Base-by-base conservation (phyloP, 305 asterid genomes). In the Rubia balearica region DNA sequence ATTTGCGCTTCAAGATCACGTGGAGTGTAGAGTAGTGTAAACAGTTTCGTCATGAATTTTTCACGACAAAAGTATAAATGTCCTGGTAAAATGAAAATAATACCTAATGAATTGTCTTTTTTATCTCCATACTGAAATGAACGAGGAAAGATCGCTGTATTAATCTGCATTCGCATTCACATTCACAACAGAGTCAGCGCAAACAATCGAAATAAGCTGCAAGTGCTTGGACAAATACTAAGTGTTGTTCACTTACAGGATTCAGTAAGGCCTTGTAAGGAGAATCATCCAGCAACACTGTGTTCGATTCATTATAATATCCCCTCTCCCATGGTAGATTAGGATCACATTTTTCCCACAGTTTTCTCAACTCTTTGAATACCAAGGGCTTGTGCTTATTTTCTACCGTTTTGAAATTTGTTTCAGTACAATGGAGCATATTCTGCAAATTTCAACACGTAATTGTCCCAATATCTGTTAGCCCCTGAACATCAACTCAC, bases 261-360 rank as follows among this genome's bases (percentile, higher is more conserved):
- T 94, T 91, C 65, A 88, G 87, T 80, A 94, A 84, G 68, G 98
- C 93, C 84, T 94, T 94, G 81, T 89, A 87, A 65, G 99, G 98
- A 80, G 99, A 88, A 85, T 94, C 98, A 75, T 94, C 97, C 73
- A 94, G 22, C 80, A 94, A 79, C 67, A 94, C 76, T 9, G 98
- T 94, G 81, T 91, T 94, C 73, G 92, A 80, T 85, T 89, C 89
- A 49, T 88, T 71, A 79, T 84, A 91, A 77, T 84, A 82, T 74
- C 91, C 98, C 60, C 78, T 85, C 81, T 84, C 81, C 96, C 98
- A 88, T 21, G 86, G 92, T 68, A 77, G 74, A 70, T 69, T 61
- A 64, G 85, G 85, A 81, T 71, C 74, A 48, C 68, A 66, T 59
- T 75, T 73, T 73, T 75, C 90, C 99, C 99, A 91, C 33, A 91